Conservation (phyloP, 2,329 filamentous ascomycete genomes). For the Microdochium trichocladiopsis region DNA sequence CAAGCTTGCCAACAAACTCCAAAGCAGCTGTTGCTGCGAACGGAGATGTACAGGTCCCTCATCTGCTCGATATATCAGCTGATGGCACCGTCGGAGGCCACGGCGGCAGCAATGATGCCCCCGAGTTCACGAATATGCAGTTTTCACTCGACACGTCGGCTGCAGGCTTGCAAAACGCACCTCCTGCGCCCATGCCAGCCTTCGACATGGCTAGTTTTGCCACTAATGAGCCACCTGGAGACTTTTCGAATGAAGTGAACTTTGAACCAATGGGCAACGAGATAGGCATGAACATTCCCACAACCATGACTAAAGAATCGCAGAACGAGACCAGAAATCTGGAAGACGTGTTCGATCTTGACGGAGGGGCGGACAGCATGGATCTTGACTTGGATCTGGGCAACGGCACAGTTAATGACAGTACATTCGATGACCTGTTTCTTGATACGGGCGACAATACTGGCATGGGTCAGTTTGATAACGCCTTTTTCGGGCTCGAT, state of each 20-base stretch:
- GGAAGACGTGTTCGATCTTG: slow-evolving; percentile 41
- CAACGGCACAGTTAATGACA: slow-evolving; percentile 25
- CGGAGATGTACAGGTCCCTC: background rate
- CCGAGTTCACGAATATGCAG: slow-evolving; percentile 48
- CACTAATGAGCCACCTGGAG: background rate
- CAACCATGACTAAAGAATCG: slow-evolving; percentile 6
- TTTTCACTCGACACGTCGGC: slow-evolving; percentile 42
- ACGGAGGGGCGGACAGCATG: slow-evolving; percentile 27
- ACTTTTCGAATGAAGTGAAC: background rate
- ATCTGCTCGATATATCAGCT: background rate
- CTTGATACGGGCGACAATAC: slow-evolving; percentile 32
- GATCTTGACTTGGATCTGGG: slow-evolving; percentile 32
- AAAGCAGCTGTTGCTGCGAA: background rate
- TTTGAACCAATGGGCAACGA: background rate
- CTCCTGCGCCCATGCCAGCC: slow-evolving; percentile 25
- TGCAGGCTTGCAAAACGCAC: slow-evolving; percentile 18
- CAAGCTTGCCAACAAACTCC: background rate
- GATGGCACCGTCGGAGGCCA: slow-evolving; percentile 8
- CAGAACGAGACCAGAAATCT: slow-evolving; percentile 24
- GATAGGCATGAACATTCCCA: background rate
- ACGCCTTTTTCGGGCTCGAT: slow-evolving; percentile 34
- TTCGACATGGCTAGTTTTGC: slow-evolving; percentile 39
- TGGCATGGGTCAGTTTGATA: slow-evolving; percentile 39
- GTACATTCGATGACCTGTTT: slow-evolving; percentile 45
- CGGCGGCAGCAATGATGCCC: slow-evolving; percentile 7